Evolutionary conservation across 1,139 yeast genomes (phyloP).

Genomic region (Diutina neorugosa): DNA sequence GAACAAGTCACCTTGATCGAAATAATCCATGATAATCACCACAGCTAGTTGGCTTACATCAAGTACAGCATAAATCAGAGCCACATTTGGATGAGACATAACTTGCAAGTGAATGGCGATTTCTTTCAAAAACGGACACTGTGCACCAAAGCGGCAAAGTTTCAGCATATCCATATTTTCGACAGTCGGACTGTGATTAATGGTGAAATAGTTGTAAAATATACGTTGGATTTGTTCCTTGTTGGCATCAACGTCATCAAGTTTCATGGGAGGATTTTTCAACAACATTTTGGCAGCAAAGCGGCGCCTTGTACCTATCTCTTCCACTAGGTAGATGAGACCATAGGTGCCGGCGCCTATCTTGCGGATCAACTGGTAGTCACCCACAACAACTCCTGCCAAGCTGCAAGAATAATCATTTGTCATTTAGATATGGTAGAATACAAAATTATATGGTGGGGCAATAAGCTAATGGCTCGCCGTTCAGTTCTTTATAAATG

Average conservation of each 20-base stretch:
- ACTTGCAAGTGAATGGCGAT: constrained; percentile 62
- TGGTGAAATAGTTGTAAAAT: background rate
- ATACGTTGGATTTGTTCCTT: constrained; percentile 17
- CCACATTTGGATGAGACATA: constrained; percentile 65
- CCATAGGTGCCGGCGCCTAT: constrained; percentile 93
- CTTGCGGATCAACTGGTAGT: constrained; percentile 35
- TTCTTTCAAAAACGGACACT: constrained; percentile 47
- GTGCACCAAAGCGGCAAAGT: constrained; percentile 28
- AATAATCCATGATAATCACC: constrained; percentile 74
- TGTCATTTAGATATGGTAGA: background rate
- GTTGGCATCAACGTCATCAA: constrained; percentile 16
- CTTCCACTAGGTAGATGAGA: constrained; percentile 60
- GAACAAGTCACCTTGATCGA: constrained; percentile 74
- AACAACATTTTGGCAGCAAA: constrained; percentile 70
- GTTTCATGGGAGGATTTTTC: constrained; percentile 23
- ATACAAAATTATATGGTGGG: background rate
- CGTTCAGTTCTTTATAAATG: background rate
- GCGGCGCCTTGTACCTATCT: constrained; percentile 32
- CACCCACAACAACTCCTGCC: background rate
- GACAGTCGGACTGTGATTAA: constrained; percentile 7
- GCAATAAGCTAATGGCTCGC: background rate
- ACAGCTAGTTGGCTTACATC: constrained; percentile 42
- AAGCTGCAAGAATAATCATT: background rate
- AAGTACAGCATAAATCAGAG: constrained; percentile 64
- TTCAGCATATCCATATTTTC: constrained; percentile 30